phyloP scores from a whole-genome alignment of 2,329 filamentous ascomycete species.

The Neopestalotiopsis sp. region DNA sequence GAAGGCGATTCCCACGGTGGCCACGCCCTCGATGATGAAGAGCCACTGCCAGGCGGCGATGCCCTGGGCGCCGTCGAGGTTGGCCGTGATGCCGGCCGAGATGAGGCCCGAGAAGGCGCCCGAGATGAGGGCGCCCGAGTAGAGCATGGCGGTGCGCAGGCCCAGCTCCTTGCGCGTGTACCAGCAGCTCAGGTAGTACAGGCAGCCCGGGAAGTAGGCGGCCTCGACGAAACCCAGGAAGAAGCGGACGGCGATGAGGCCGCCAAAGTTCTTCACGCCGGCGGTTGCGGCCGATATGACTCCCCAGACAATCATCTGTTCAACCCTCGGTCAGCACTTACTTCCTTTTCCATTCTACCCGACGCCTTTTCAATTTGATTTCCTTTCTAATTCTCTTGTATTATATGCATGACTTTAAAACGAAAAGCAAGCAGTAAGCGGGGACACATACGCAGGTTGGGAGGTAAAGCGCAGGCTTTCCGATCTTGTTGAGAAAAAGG shows the following conservation, averaged over 20 bases:
- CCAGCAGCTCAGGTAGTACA: slow-evolving; percentile 70
- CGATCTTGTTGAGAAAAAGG: slow-evolving; percentile 55
- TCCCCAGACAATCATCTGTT: slow-evolving; percentile 54
- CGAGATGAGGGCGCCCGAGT: slow-evolving; percentile 71
- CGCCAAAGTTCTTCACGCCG: slow-evolving; percentile 38
- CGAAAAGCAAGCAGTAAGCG: neutral
- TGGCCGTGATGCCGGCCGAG: slow-evolving; percentile 67
- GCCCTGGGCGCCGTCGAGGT: slow-evolving; percentile 63
- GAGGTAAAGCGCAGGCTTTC: slow-evolving; percentile 51
- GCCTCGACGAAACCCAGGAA: slow-evolving; percentile 50
- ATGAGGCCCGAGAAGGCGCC: slow-evolving; percentile 74
- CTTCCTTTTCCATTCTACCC: too few species aligned
- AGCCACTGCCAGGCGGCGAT: slow-evolving; percentile 67
- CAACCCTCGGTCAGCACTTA: too few species aligned
- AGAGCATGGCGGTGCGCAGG: slow-evolving; percentile 68
- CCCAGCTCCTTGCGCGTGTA: slow-evolving; percentile 73
- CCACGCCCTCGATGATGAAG: slow-evolving; percentile 72
- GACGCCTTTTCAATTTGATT: neutral
- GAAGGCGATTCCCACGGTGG: slow-evolving; percentile 67
- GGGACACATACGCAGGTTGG: slow-evolving; percentile 46
- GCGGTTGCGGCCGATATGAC: slow-evolving; percentile 49
- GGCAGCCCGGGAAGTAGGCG: slow-evolving; percentile 57
- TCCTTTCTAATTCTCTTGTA: neutral
- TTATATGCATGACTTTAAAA: neutral
- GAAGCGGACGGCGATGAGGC: slow-evolving; percentile 46